phyloP scores from a whole-genome alignment of 345 rosid genomes.

The Acer yangbiense region DNA sequence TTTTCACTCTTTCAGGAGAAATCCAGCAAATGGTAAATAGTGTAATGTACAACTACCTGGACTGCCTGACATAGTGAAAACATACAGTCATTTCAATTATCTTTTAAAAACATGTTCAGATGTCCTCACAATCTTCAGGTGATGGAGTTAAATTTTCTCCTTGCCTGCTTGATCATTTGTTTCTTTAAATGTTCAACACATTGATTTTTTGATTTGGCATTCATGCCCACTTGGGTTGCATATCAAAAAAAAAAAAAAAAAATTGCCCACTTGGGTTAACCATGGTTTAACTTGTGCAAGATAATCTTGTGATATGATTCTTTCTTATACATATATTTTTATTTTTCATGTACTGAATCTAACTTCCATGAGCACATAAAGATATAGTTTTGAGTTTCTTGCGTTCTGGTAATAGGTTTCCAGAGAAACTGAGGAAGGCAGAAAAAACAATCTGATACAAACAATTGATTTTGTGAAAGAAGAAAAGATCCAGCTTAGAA shows the following conservation, averaged over 20 bases:
- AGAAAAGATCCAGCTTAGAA: conserved; percentile 6
- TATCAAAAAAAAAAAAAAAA: too few relatives aligned
- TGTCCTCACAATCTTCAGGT: neutral
- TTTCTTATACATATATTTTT: neutral
- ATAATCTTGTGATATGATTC: neutral
- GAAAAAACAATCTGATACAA: conserved; percentile 7
- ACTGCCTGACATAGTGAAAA: neutral
- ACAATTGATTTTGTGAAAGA: conserved; percentile 14
- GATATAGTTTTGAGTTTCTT: neutral
- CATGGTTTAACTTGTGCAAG: neutral
- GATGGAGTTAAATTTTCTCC: neutral
- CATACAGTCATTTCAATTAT: too few relatives aligned
- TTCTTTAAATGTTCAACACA: neutral
- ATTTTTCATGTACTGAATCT: neutral
- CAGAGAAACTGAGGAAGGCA: conserved; percentile 15
- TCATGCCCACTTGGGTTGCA: neutral
- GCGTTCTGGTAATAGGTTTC: conserved; percentile 13
- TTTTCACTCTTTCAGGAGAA: neutral
- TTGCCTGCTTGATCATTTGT: neutral
- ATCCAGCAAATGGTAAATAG: neutral
- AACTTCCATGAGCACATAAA: neutral
- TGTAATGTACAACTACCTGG: neutral
- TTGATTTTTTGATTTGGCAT: neutral
- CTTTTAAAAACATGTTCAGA: neutral
- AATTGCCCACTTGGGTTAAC: neutral